Evolutionary conservation across 306 rosid genomes (phyloP), one percentile per base, ranked within the genome.

Genomic region (Trifolium dubium): DNA sequence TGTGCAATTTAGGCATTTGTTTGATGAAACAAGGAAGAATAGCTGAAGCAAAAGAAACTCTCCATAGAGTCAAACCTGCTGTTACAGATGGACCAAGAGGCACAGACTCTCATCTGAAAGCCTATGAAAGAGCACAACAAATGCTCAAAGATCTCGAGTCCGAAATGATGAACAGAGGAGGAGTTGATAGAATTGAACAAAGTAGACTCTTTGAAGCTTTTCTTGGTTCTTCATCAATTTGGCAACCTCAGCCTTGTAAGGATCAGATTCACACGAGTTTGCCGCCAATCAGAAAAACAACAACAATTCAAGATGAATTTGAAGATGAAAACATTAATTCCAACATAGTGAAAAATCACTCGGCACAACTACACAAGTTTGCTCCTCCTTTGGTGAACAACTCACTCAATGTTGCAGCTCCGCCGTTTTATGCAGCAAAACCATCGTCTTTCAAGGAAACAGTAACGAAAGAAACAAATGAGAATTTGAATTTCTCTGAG

Each of bases 241-340:
- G 99, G 99, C 99, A 95, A 67, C 99, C 99, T 77, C 98, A 90
- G 70, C 99, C 99, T 77, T 95, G 99, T 84, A 92, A 85, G 77
- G 99, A 95, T 23, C 53, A 65, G 0, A 11, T 40, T 5, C 83
- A 87, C 1, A 61, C 84, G 47, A 83, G 69, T 63, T 43, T 82
- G 47, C 82, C 86, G 11, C 39, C 85, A 35, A 30, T 18, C 19
- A 79, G 75, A 60, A 18, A 32, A 28, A 28, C 61, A 55, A 4
- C 23, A 50, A 7, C 8, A 28, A 5, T 29, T 13, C 82, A 68
- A 12, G 92, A 87, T 64, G 88, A 86, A 6, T 92, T 86, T 50
- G 86, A 80, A 0, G 96, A 95, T 68, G 99, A 95, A 86, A 95
- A 95, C 55, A 55, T 83, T 14, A 89, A 86, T 60, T 81, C 81